phyloP scores from a whole-genome alignment of 305 asterid species.

The Fraxinus angustifolia region DNA sequence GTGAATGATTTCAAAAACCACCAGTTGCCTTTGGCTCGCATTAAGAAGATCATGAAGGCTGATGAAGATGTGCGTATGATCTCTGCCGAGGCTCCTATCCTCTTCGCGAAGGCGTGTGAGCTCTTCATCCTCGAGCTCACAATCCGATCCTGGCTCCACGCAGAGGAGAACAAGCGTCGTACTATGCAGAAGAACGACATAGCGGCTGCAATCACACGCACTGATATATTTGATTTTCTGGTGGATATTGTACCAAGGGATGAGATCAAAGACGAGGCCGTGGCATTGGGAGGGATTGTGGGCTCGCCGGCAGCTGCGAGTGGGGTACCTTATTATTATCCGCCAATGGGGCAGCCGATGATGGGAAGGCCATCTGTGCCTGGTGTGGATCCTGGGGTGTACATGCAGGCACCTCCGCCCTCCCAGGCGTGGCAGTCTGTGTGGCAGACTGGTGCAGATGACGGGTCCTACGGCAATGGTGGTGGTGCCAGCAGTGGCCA shows the following conservation, averaged over 20 bases:
- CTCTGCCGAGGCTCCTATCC: conserved; percentile 90
- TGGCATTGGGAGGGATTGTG: conserved; percentile 27
- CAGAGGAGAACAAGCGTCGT: conserved; percentile 91
- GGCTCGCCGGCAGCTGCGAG: conserved; percentile 33
- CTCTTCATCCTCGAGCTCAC: conserved; percentile 92
- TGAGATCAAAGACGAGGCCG: conserved; percentile 73
- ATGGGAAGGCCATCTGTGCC: conserved; percentile 48
- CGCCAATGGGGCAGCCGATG: conserved; percentile 50
- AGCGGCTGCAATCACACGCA: conserved; percentile 82
- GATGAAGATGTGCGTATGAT: conserved; percentile 97
- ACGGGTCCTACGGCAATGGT: conserved; percentile 37
- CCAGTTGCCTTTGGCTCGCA: conserved; percentile 78
- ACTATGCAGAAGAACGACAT: conserved; percentile 90
- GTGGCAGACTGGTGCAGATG: conserved; percentile 45
- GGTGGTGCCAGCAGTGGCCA: conserved; percentile 34
- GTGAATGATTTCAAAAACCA: conserved; percentile 81
- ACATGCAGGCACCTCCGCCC: conserved; percentile 42
- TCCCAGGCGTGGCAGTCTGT: conserved; percentile 60
- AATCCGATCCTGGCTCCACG: conserved; percentile 91
- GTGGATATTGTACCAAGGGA: conserved; percentile 91
- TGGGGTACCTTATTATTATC: conserved; percentile 47
- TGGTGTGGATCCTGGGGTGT: conserved; percentile 31
- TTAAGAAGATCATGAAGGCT: conserved; percentile 90
- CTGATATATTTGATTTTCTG: conserved; percentile 81
- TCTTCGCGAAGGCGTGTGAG: conserved; percentile 93